phyloP scores from a whole-genome alignment of 768 basidiomycete genomes.

The Gloeostereum incarnatum region DNA sequence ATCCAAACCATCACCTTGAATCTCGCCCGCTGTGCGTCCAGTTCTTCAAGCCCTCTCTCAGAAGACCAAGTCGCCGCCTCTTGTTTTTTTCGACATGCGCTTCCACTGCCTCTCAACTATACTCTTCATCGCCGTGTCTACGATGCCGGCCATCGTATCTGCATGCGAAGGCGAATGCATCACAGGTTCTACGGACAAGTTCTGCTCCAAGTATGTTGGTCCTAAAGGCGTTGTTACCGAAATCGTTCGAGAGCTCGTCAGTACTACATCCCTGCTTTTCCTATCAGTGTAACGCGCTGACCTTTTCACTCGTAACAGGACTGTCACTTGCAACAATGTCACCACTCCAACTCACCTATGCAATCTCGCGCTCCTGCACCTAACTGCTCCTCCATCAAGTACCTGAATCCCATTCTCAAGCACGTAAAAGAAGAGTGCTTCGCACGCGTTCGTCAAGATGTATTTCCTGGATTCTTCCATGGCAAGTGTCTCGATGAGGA shows the following conservation, averaged over 20 bases:
- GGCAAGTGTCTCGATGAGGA: slow-evolving; percentile 62
- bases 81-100: slow-evolving; percentile 8
- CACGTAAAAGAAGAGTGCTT: slow-evolving; percentile 38
- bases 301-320: no score
- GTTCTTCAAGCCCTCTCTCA: no score
- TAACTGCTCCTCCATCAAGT: slow-evolving; percentile 11
- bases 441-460: slow-evolving; percentile 35
- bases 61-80: no score
- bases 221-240: slow-evolving; percentile 5
- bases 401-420: slow-evolving; percentile 36
- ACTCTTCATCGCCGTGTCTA: slow-evolving; percentile 13
- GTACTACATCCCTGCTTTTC: no score
- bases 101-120: slow-evolving; percentile 11
- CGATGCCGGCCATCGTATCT: slow-evolving; percentile 26
- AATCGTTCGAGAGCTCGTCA: slow-evolving; percentile 7
- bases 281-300: no score
- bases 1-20: no score
- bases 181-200: slow-evolving; percentile 45
- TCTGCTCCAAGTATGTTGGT: slow-evolving; percentile 43
- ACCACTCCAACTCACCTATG: no score
- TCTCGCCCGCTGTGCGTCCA: no score
- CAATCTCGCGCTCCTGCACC: slow-evolving; percentile 18
- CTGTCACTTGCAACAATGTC: no score
- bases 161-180: slow-evolving; percentile 73
- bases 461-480: slow-evolving; percentile 67